Percentiles rank a stretch among this genome's conserved stretches.
These are phyloP conservation scores for Zoysia japonica DNA, from an alignment of 176 grass and related monocot genomes.

Conservation along the genomic window DNA sequence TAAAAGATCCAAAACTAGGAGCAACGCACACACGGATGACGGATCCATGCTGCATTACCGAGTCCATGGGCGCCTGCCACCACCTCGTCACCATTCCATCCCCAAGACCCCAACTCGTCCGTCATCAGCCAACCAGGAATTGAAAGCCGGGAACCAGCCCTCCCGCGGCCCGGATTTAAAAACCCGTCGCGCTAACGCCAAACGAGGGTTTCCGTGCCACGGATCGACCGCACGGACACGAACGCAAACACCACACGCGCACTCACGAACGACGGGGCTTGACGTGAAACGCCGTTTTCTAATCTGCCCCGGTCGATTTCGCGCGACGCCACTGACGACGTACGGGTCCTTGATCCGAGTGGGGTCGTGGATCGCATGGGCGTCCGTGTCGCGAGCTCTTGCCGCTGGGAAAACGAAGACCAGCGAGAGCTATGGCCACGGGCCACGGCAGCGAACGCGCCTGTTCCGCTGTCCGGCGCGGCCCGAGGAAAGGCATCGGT, in stretches of 20 bases:
- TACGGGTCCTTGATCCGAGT: no score
- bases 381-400: no score
- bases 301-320: background rate
- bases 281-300: conserved; percentile 9
- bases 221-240: conserved; percentile 35
- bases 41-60: background rate
- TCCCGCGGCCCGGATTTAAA: background rate
- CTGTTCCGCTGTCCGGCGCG: no score
- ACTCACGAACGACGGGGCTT: background rate
- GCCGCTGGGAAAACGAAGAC: no score
- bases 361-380: no score
- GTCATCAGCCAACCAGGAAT: conserved; percentile 31
- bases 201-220: conserved; percentile 48
- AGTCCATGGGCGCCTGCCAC: background rate
- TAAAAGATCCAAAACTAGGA: background rate
- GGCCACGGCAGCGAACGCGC: no score
- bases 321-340: no score
- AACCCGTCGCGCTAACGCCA: conserved; percentile 18
- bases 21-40: background rate
- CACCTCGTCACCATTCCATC: background rate
- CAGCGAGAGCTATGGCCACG: no score
- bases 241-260: conserved; percentile 30
- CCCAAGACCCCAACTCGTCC: conserved; percentile 1
- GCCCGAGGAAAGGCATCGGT: no score
- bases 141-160: background rate